Evolutionary conservation across 257 asterid genomes (phyloP), one percentile per base, ranked within the genome.

Genomic region (Nicotiana benthamiana): DNA sequence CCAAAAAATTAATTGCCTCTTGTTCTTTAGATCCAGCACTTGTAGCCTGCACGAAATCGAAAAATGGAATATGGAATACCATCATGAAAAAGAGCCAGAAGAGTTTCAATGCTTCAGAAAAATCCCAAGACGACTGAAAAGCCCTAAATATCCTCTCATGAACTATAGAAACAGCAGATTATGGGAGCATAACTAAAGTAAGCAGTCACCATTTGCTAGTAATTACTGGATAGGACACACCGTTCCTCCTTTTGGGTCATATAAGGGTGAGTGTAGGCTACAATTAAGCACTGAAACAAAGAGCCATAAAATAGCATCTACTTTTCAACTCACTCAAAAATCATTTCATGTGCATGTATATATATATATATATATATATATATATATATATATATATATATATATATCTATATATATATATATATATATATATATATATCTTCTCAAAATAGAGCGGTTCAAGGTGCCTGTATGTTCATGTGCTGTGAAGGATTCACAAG

Each of bases 1-100:
- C 99, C 80, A 95, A 82, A 84, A 95, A 93, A 75, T 95, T 95
- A 64, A 95, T 89, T 57, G 98, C 98, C 84, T 93, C 99, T 89
- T 95, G 99, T 83, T 95, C 99, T 86, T 95, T 95, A 32, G 94
- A 87, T 82, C 99, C 98, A 66, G 98, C 97, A 86, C 99, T 95
- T 65, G 98, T 92, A 77, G 99, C 99, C 99, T 95, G 81, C 83
- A 83, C 81, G 82, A 82, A 57, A 66, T 75, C 80, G 65, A 75
- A 28, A 51, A 87, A 81, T 48, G 51, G 75, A 32, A 81, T 79
- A 81, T 48, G 51, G 75, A 32, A 81, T 79, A 48, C 40, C 15
- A 17, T 24, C 61, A 48, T 48, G 51, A 74, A 74, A 40, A 48
- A 7, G 43, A 24, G 43, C 16, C 40, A 24, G 22, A 24, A 24